Evolutionary conservation across 352 stramenopile species (phyloP).

Genomic region (Phytophthora rubi): DNA sequence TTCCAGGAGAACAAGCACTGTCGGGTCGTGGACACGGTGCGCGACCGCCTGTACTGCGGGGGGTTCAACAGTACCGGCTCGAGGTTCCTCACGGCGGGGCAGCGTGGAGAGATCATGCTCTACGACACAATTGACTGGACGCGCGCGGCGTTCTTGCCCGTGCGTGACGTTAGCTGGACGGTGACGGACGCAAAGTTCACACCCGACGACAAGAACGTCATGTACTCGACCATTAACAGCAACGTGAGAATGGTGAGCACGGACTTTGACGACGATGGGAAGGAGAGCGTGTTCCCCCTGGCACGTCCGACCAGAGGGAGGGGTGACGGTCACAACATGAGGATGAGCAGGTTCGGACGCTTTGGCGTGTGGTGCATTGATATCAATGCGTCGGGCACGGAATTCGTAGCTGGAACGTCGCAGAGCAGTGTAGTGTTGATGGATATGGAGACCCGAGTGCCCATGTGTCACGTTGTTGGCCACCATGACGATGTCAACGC

Average conservation of each 20-base stretch:
- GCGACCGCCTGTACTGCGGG: slow-evolving; percentile 80
- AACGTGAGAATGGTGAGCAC: slow-evolving; percentile 84
- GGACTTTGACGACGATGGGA: slow-evolving; percentile 58
- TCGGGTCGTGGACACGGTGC: slow-evolving; percentile 69
- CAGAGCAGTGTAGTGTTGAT: slow-evolving; percentile 80
- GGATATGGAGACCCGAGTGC: slow-evolving; percentile 77
- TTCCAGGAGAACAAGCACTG: slow-evolving; percentile 85
- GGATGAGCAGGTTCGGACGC: slow-evolving; percentile 46
- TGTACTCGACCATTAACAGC: slow-evolving; percentile 87
- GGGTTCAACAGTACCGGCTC: slow-evolving; percentile 77
- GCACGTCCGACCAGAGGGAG: slow-evolving; percentile 34
- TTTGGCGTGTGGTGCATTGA: slow-evolving; percentile 86
- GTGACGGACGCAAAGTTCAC: slow-evolving; percentile 88
- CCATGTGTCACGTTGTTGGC: slow-evolving; percentile 71
- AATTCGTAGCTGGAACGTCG: slow-evolving; percentile 84
- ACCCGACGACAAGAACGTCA: slow-evolving; percentile 65
- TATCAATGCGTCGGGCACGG: slow-evolving; percentile 74
- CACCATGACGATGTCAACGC: slow-evolving; percentile 86
- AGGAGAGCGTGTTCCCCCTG: slow-evolving; percentile 58
- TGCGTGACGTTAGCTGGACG: slow-evolving; percentile 82
- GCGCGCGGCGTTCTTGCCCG: slow-evolving; percentile 51
- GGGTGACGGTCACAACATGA: slow-evolving; percentile 13
- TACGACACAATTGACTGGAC: slow-evolving; percentile 83
- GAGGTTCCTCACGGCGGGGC: slow-evolving; percentile 73
- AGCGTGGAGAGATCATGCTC: slow-evolving; percentile 69